A percentile compares a stretch with the other conserved stretches of the same genome.
Evolutionary conservation across 1,139 yeast genomes (phyloP).

Genomic region (Yamadazyma atmosphaerica): DNA sequence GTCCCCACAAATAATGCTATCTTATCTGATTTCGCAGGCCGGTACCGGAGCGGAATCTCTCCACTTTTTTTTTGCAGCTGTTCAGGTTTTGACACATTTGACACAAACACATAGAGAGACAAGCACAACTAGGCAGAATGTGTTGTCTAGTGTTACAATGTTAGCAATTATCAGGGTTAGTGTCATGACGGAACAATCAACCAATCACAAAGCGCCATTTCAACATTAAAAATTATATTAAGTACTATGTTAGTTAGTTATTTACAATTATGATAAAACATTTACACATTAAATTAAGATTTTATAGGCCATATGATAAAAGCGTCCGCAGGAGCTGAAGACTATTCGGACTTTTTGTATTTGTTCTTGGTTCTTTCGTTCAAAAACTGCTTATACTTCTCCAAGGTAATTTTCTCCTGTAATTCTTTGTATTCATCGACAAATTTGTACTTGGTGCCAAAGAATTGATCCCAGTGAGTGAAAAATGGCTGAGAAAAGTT

Average conservation of each 20-base stretch:
- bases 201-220: too few species aligned
- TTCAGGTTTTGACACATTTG: not conserved
- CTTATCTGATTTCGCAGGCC: not conserved
- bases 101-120: too few species aligned
- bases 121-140: too few species aligned
- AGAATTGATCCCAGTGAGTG: conserved; percentile 82
- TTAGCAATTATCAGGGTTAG: too few species aligned
- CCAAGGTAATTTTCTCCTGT: conserved; percentile 60
- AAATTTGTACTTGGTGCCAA: conserved; percentile 72
- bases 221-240: not conserved
- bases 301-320: not conserved
- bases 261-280: conserved; percentile 2
- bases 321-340: too few species aligned
- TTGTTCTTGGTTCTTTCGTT: conserved; percentile 34
- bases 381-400: conserved; percentile 62
- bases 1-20: not conserved
- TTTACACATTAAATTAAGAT: conserved; percentile 4
- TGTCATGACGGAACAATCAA: too few species aligned
- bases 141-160: too few species aligned
- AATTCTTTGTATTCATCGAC: conserved; percentile 57
- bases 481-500: conserved; percentile 98
- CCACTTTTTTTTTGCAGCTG: not conserved
- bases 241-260: not conserved
- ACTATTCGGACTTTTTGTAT: conserved; percentile 5
- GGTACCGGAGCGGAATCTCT: conserved; percentile 1